Percentiles rank a stretch among this genome's conserved stretches.
Evolutionary conservation across 1,139 yeast species (phyloP).

Genomic region (Magnusiomyces clavatus): DNA sequence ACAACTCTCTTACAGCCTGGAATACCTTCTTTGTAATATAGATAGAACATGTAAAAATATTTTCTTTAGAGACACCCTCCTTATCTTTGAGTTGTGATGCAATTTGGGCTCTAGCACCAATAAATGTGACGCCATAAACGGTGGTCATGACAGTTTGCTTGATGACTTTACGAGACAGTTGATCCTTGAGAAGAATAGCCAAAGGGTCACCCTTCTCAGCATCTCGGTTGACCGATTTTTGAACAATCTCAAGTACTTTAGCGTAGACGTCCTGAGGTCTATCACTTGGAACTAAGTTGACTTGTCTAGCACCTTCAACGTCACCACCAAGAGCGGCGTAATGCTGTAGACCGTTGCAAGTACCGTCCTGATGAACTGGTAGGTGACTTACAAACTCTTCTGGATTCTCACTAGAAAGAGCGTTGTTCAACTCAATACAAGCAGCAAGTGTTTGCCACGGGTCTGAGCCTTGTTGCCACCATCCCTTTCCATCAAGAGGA

Average conservation of each 20-base stretch:
- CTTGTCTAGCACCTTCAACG: conserved; percentile 87
- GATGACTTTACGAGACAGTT: conserved; percentile 77
- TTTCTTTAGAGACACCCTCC: conserved; percentile 34
- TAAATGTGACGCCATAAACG: conserved; percentile 93
- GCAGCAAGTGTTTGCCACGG: conserved; percentile 95
- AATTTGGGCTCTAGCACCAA: conserved; percentile 90
- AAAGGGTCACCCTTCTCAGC: conserved; percentile 46
- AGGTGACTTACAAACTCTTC: conserved; percentile 65
- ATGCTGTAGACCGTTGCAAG: conserved; percentile 78
- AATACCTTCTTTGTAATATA: conserved; percentile 77
- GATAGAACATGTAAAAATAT: conserved; percentile 39
- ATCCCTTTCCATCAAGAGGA: conserved; percentile 52
- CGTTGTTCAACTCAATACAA: conserved; percentile 71
- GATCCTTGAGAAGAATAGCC: conserved; percentile 50
- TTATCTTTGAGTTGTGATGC: conserved; percentile 37
- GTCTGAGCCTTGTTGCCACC: conserved; percentile 87
- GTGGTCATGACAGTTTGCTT: conserved; percentile 98
- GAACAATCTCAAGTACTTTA: conserved; percentile 71
- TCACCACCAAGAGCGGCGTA: conserved; percentile 91
- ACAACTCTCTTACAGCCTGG: conserved; percentile 74
- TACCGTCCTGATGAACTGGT: conserved; percentile 96
- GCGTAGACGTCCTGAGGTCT: conserved; percentile 88
- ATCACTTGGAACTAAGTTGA: conserved; percentile 73
- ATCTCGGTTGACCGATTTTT: conserved; percentile 47
- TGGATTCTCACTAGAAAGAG: conserved; percentile 66